These are phyloP conservation scores for Arthrobotrys conoides DNA, from an alignment of 2,329 filamentous ascomycete species.

Conservation along the genomic window DNA sequence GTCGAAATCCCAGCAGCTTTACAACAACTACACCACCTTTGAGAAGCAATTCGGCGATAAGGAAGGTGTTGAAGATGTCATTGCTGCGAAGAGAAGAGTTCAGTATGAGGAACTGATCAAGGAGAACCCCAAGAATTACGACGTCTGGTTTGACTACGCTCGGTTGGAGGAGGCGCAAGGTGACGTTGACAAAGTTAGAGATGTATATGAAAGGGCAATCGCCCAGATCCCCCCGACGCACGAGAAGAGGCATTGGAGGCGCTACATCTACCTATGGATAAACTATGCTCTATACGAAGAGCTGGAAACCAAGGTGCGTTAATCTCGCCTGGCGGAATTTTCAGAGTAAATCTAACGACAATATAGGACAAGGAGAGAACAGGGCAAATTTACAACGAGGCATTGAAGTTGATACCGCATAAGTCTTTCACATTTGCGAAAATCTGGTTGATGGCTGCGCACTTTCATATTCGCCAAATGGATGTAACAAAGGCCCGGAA, in stretches of 20 bases:
- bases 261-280: slow-evolving; percentile 98
- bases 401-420: slow-evolving; percentile 88
- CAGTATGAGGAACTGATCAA: slow-evolving; percentile 95
- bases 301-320: slow-evolving; percentile 76
- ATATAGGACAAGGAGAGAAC: slow-evolving; percentile 78
- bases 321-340: neutral
- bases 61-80: slow-evolving; percentile 94
- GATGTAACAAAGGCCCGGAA: slow-evolving; percentile 85
- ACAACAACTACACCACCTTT: slow-evolving; percentile 96
- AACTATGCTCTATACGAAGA: slow-evolving; percentile 98
- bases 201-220: slow-evolving; percentile 95
- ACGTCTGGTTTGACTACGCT: slow-evolving; percentile 96
- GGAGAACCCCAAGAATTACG: slow-evolving; percentile 96
- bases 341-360: slow-evolving; percentile 41
- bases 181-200: slow-evolving; percentile 85
- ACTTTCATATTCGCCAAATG: slow-evolving; percentile 91
- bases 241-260: slow-evolving; percentile 96
- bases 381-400: slow-evolving; percentile 90
- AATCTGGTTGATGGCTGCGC: slow-evolving; percentile 91
- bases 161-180: slow-evolving; percentile 88
- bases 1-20: slow-evolving; percentile 84
- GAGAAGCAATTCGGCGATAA: slow-evolving; percentile 97
- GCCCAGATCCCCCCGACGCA: slow-evolving; percentile 94
- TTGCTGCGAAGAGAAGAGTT: slow-evolving; percentile 91
- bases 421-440: slow-evolving; percentile 98